Evolutionary conservation across 148 eudicot species (phyloP), one percentile per base, ranked within the genome.

Genomic region (Rhododendron henanense): DNA sequence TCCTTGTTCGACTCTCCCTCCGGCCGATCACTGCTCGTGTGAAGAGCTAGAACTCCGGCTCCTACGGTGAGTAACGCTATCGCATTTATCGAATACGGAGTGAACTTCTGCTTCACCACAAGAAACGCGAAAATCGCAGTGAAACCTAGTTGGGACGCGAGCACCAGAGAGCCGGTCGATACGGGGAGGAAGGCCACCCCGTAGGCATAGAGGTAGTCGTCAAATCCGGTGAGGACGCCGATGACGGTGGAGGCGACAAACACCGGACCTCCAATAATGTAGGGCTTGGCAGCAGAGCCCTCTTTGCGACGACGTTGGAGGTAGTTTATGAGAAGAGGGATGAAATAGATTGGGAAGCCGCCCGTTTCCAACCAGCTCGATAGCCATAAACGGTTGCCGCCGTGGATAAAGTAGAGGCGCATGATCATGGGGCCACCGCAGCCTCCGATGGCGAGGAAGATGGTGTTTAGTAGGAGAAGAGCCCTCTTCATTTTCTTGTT

Each of bases 341-440:
- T 8, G 41, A 95, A 77, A 74, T 85, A 89, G 21, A 93, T 7
- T 7, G 98, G 98, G 90, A 93, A 95, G 0, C 92, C 98, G 14
- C 86, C 94, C 41, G 94, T 93, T 83, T 91, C 87, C 2, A 95
- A 88, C 85, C 87, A 89, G 45, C 91, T 67, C 0, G 93, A 89
- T 28, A 95, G 88, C 98, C 98, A 95, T 11, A 91, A 69, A 8
- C 95, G 91, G 28, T 91, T 83, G n/a, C 98, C 98, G n/a, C 96
- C 98, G 78, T 92, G 93, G 84, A 92, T 51, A 85, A 89, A 93
- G 85, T 95, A 95, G 78, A 95, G 91, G 65, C 98, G 91, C 93
- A 90, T 92, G 18, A 95, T 77, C 15, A 95, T 79, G 1, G 98
- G 96, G 59, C 98, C 95, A 3, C 87, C 95, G 39, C 90, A 88